These are phyloP conservation scores for Truncatella angustata DNA, from an alignment of 2,329 filamentous ascomycete genomes.

Conservation along the genomic window DNA sequence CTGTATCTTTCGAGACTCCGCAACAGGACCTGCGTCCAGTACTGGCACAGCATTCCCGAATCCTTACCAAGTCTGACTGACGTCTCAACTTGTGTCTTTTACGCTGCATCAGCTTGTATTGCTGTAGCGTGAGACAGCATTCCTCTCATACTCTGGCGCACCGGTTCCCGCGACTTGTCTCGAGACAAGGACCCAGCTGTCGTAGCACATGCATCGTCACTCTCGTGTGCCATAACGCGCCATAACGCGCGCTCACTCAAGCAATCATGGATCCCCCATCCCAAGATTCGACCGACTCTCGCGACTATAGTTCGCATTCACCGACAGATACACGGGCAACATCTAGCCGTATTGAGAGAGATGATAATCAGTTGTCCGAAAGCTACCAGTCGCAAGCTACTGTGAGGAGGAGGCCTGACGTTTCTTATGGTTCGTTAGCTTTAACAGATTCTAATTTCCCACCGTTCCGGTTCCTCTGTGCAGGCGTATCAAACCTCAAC, in stretches of 20 bases:
- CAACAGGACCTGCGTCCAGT: slow-evolving; percentile 1
- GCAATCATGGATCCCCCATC: slow-evolving; percentile 46
- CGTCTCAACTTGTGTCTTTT: not conserved
- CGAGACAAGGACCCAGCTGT: not conserved
- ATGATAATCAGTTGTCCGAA: slow-evolving; percentile 48
- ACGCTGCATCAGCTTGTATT: not conserved
- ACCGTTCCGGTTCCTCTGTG: too few relatives aligned
- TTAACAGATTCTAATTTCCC: slow-evolving; percentile 2
- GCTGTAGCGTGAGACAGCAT: not conserved
- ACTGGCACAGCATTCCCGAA: not conserved
- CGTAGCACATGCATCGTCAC: not conserved
- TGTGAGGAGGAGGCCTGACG: slow-evolving; percentile 55
- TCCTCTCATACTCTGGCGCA: not conserved
- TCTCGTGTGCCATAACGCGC: not conserved
- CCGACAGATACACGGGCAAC: slow-evolving; percentile 51
- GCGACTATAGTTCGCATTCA: slow-evolving; percentile 36
- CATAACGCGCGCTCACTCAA: not conserved
- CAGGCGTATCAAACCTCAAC: too few relatives aligned
- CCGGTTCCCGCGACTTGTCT: not conserved
- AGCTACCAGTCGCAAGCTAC: slow-evolving; percentile 61
- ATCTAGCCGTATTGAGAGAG: slow-evolving; percentile 30
- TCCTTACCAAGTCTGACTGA: too few relatives aligned
- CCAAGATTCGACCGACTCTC: slow-evolving; percentile 36
- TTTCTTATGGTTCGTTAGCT: slow-evolving; percentile 51
- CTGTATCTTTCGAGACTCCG: slow-evolving; percentile 2